Evolutionary conservation across 768 basidiomycete genomes (phyloP), one percentile per base, ranked within the genome.

Genomic region (Phaeolepiota aurea): DNA sequence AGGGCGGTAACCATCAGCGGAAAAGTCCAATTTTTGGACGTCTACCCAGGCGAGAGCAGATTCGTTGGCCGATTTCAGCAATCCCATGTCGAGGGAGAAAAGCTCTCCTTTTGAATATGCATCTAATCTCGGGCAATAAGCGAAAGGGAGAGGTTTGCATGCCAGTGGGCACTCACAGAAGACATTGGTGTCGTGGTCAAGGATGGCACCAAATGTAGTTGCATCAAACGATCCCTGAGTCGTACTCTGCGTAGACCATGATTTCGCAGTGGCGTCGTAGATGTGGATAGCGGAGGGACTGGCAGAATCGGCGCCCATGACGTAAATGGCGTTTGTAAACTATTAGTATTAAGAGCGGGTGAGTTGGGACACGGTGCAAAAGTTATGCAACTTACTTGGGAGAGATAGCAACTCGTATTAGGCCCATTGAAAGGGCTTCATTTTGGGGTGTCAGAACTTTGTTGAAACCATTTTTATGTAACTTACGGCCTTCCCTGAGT

Each of bases 131-230:
- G 40, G n/a, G n/a, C n/a, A n/a, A n/a, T n/a, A n/a, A n/a, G n/a
- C n/a, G n/a, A n/a, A n/a, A n/a, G n/a, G n/a, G n/a, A n/a, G n/a
- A n/a, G n/a, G n/a, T n/a, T n/a, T n/a, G n/a, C n/a, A n/a, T n/a
- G n/a, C n/a, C n/a, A n/a, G n/a, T n/a, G 40, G 32, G 39, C 39
- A 61, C 69, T 48, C 57, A 85, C 83, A 92, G 63, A 96, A 83
- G 44, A 83, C 78, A 46, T 94, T 92, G 37, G 92, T 97, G 58
- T 97, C 92, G 48, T 94, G 92, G 63, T 97, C 92, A 22, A 97
- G 73, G 45, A 94, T 79, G 19, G 85, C 75, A 19, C 66, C 70
- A 51, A 80, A 82, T 14, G 76, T 73, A 2, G 69, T 58, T 3
- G 77, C 72, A 56, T 91, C 79, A 49, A 84, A 59, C 23, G 18